Percentiles rank a stretch among this genome's conserved stretches.
phyloP scores from a whole-genome alignment of 306 rosid species.

The Biancaea sappan region DNA sequence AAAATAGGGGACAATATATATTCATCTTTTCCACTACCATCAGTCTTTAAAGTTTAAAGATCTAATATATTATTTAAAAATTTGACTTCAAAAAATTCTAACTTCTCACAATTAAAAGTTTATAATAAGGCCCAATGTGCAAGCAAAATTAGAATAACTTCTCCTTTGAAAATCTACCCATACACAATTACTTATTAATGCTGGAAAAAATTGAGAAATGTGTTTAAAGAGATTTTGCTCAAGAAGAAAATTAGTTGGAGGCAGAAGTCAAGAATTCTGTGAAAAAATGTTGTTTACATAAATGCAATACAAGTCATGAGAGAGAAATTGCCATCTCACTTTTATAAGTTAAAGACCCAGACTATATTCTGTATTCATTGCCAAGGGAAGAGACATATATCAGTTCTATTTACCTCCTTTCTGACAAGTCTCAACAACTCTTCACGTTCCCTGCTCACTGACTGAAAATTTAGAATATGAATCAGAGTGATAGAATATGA shows the following conservation, averaged over 20 bases:
- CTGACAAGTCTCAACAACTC: slow-evolving; percentile 77
- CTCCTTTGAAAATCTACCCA: background rate
- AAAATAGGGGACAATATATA: background rate
- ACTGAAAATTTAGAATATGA: slow-evolving; percentile 47
- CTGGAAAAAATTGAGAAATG: background rate
- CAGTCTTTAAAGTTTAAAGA: background rate
- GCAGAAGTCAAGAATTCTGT: background rate
- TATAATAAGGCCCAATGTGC: background rate
- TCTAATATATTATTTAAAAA: background rate
- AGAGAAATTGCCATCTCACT: slow-evolving; percentile 14
- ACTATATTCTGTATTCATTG: background rate
- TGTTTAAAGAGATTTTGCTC: background rate
- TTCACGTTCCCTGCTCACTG: slow-evolving; percentile 83
- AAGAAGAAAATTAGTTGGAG: background rate
- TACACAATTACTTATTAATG: background rate
- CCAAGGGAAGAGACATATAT: background rate
- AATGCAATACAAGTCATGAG: background rate
- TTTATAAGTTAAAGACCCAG: slow-evolving; percentile 2
- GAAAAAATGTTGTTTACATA: background rate
- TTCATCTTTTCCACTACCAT: background rate
- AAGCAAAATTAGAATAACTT: background rate
- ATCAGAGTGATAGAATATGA: too few relatives aligned
- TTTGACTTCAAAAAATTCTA: background rate
- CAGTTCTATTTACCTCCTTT: slow-evolving; percentile 63
- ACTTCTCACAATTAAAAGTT: background rate